Evolutionary conservation across 1,284 basidiomycete genomes (phyloP).

Genomic region (Tremellales sp.): DNA sequence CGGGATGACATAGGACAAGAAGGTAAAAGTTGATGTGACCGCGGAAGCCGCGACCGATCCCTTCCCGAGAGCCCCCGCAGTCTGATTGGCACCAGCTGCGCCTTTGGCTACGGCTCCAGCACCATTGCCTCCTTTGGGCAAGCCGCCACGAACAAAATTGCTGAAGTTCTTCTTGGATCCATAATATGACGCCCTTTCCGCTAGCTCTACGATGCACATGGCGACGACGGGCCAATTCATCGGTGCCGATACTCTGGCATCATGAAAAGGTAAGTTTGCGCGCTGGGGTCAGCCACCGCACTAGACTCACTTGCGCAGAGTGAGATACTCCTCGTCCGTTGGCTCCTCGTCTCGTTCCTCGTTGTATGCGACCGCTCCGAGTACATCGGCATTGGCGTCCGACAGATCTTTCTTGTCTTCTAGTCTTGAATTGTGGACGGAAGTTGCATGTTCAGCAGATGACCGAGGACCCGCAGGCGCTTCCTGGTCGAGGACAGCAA

Average conservation of each 20-base stretch:
- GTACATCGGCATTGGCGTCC: too few relatives aligned
- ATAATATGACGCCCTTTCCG: conserved; percentile 40
- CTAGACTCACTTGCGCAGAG: background rate
- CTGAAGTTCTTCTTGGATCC: conserved; percentile 18
- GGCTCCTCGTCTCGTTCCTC: too few relatives aligned
- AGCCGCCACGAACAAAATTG: conserved; percentile 44
- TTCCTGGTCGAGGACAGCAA: too few relatives aligned
- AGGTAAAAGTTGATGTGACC: conserved; percentile 28
- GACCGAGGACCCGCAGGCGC: too few relatives aligned
- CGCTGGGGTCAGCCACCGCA: background rate
- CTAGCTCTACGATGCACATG: conserved; percentile 44
- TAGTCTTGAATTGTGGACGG: too few relatives aligned
- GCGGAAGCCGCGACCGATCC: conserved; percentile 25
- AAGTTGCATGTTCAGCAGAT: too few relatives aligned
- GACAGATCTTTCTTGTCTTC: too few relatives aligned
- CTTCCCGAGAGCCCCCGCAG: conserved; percentile 54
- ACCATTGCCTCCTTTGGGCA: conserved; percentile 59
- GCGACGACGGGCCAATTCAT: conserved; percentile 28
- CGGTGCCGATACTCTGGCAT: background rate
- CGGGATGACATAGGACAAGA: conserved; percentile 35
- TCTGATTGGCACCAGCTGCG: conserved; percentile 54
- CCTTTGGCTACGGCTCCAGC: conserved; percentile 68
- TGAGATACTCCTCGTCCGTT: background rate
- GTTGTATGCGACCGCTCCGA: too few relatives aligned
- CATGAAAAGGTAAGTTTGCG: background rate